Evolutionary conservation across 163 green algal species (phyloP), one percentile per base, ranked within the genome.

Genomic region (Scenedesmus sp.): DNA sequence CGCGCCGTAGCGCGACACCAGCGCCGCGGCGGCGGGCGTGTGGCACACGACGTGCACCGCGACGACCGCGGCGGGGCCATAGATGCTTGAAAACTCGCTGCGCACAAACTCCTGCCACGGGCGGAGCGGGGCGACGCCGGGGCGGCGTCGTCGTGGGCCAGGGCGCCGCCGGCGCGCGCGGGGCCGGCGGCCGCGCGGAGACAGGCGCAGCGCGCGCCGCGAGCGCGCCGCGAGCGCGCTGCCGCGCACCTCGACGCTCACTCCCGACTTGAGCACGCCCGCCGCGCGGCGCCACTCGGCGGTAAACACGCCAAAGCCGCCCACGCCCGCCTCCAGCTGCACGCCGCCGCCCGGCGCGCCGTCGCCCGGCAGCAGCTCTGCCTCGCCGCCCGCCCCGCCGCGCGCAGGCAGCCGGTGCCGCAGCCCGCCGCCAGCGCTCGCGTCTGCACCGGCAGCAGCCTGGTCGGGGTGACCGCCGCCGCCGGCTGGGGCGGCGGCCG

Each of bases 261-360:
- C 33, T 22, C 70, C 70, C n/a, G 22, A 6, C 5, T 33, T 10
- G 53, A 78, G 36, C 28, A 13, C 22, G 22, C 2, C 20, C n/a
- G 56, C 29, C 11, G 70, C 70, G 28, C 56, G 15, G 22, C 39
- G 13, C 70, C 70, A 79, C 57, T 79, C 70, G n/a, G 18, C 60
- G 22, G 24, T 65, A 24, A 77, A 45, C 51, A 65, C 34, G 17
- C 56, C 56, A 3, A 64, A 14, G 56, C 56, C 56, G 11, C 56
- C 56, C 9, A 64, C 56, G 9, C 56, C 56, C 22, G 56, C 56
- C 24, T 28, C 36, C 56, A 64, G 31, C 33, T 4, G 34, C 62
- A 70, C 28, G 13, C 31, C 36, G 9, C 29, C 62, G 29, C 39
- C 22, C 34, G 34, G 62, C 62, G 36, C 62, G 50, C 62, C 50